Evolutionary conservation across 495 filamentous ascomycete genomes (phyloP).

Genomic region (Penicillium psychrofluorescens): DNA sequence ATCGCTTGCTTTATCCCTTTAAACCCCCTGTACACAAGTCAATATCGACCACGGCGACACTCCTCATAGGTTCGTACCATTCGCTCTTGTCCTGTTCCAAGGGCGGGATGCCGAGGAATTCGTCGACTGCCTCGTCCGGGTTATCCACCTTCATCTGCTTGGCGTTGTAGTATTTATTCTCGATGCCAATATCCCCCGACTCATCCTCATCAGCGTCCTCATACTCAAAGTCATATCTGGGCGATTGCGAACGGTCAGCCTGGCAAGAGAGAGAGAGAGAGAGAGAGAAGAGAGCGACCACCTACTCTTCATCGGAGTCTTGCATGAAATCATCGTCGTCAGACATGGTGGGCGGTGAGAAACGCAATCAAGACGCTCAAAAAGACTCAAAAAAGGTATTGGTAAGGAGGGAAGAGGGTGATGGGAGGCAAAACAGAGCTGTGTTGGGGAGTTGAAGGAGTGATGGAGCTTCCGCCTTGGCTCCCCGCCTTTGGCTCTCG

Average conservation of each 20-base stretch:
- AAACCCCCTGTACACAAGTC: conserved; percentile 61
- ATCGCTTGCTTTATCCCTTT: conserved; percentile 97
- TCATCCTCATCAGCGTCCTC: conserved; percentile 88
- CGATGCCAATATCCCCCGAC: conserved; percentile 82
- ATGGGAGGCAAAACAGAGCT: neutral
- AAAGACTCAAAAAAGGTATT: neutral
- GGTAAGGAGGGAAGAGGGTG: neutral
- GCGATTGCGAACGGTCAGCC: conserved; percentile 6
- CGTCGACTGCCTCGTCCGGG: conserved; percentile 81
- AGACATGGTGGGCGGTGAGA: conserved; percentile 56
- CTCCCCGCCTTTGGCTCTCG: too few relatives aligned
- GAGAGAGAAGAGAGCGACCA: conserved; percentile 3
- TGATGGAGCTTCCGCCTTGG: too few relatives aligned
- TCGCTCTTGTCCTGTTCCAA: conserved; percentile 88
- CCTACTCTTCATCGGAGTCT: conserved; percentile 79
- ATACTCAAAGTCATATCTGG: conserved; percentile 93
- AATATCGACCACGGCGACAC: conserved; percentile 4
- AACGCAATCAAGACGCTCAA: neutral
- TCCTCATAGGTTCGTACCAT: conserved; percentile 47
- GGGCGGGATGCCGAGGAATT: conserved; percentile 80
- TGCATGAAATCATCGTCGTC: conserved; percentile 99
- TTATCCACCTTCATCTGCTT: conserved; percentile 89
- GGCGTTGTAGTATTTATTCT: conserved; percentile 99
- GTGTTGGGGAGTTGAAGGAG: neutral
- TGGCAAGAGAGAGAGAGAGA: conserved; percentile 3